These are phyloP conservation scores for Musa acuminata DNA, from an alignment of 176 grass and related monocot genomes.

Conservation along the genomic window DNA sequence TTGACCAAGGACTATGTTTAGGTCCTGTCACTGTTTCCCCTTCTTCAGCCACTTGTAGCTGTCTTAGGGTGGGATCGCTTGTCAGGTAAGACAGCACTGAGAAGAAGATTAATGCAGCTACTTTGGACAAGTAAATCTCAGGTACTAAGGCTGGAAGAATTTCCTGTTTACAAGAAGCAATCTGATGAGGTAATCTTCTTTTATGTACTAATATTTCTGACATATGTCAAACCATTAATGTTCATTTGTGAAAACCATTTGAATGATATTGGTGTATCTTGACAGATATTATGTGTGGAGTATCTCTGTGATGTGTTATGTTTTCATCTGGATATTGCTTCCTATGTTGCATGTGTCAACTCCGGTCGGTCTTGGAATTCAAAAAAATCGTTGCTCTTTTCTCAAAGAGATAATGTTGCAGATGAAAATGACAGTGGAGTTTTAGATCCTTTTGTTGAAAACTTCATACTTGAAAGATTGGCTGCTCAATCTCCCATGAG, in stretches of 20 bases:
- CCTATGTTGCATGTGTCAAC: constrained; percentile 83
- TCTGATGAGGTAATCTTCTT: constrained; percentile 50
- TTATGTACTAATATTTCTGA: constrained; percentile 5
- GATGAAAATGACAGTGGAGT: constrained; percentile 37
- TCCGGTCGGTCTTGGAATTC: constrained; percentile 58
- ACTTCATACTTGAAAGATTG: constrained; percentile 85
- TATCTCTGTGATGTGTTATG: constrained; percentile 89
- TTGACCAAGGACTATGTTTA: constrained; percentile 34
- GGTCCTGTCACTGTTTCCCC: constrained; percentile 75
- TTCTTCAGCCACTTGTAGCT: constrained; percentile 87
- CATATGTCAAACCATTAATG: constrained; percentile 12
- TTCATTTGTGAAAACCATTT: neutral
- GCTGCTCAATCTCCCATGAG: constrained; percentile 86
- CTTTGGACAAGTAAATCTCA: constrained; percentile 97
- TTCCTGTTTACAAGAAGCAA: constrained; percentile 51
- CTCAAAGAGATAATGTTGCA: constrained; percentile 44
- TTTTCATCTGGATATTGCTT: constrained; percentile 84
- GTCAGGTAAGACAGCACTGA: constrained; percentile 66
- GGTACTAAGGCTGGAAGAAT: constrained; percentile 61
- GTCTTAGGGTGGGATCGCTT: constrained; percentile 91
- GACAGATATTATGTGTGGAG: constrained; percentile 67
- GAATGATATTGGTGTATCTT: constrained; percentile 34
- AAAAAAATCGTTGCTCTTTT: constrained; percentile 62
- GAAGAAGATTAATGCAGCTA: constrained; percentile 72
- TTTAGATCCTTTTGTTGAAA: constrained; percentile 87